These are phyloP conservation scores for Avena eriantha DNA, from an alignment of 176 grass and related monocot species.

Conservation along the genomic window DNA sequence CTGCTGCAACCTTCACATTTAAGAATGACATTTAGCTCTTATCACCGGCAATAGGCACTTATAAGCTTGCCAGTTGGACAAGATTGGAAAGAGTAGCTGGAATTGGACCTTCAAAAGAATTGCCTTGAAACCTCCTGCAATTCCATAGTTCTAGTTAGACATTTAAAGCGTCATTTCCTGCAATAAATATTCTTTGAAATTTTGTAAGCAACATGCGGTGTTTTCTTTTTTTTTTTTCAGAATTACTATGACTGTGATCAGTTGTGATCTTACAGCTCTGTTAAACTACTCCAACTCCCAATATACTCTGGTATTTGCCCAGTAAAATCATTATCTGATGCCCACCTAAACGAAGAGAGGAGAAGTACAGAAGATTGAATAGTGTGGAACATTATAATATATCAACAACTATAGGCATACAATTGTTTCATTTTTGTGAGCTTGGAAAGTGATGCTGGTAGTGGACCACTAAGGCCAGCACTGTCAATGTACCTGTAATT, in stretches of 20 bases:
- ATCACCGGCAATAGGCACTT: slow-evolving; percentile 37
- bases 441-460: slow-evolving; percentile 63
- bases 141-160: slow-evolving; percentile 29
- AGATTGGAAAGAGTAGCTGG: slow-evolving; percentile 72
- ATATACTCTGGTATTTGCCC: slow-evolving; percentile 78
- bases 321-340: slow-evolving; percentile 74
- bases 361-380: slow-evolving; percentile 28
- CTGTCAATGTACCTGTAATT: slow-evolving; percentile 74
- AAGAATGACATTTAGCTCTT: background rate
- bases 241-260: background rate
- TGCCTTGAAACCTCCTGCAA: slow-evolving; percentile 83
- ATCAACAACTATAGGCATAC: slow-evolving; percentile 1
- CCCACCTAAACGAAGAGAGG: slow-evolving; percentile 50
- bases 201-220: background rate
- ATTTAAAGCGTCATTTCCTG: background rate
- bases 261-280: slow-evolving; percentile 51
- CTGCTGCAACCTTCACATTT: background rate
- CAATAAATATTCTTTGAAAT: background rate
- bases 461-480: slow-evolving; percentile 60
- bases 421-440: slow-evolving; percentile 53
- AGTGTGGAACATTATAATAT: background rate
- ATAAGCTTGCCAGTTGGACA: slow-evolving; percentile 55
- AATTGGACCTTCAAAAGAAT: slow-evolving; percentile 83
- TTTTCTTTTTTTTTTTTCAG: background rate
- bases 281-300: slow-evolving; percentile 53